Base-by-base conservation (phyloP, 441 rosid species). In the Adansonia grandidieri region DNA sequence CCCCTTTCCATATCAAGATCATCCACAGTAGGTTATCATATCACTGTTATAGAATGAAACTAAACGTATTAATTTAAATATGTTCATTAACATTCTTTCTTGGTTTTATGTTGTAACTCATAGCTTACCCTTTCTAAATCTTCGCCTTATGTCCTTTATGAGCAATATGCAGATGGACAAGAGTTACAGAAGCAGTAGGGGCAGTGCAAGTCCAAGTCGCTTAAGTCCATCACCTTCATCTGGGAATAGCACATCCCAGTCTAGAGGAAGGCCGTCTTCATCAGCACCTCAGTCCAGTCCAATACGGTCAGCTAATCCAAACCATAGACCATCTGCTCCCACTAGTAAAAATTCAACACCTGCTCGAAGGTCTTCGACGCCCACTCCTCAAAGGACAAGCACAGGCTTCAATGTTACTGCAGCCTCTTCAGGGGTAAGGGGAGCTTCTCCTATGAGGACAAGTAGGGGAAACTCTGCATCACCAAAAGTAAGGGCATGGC, bases 141-240 rank as follows among this genome's bases (percentile, higher is more conserved):
- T 73, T 19, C 28, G 3, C 9, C 53, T 17, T 65, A 40, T 51
- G 42, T 50, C 44, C 48, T 9, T 53, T 57, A 10, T 57, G 62
- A 24, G 56, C 61, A 67, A 77, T 77, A 58, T 67, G 86, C 86
- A 96, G 99, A 91, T 93, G 98, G 99, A 93, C 85, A 96, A 89
- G 88, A 94, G 97, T 83, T 86, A 89, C 80, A 87, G 95, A 81
- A 93, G 97, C 89, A 93, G 95, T 82, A 90, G 91, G 80, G 99
- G 98, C 77, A 93, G 99, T 81, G 91, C 98, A 75, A 96, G 99
- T 83, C 99, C 99, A 73, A 96, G 89, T 82, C 97, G 97, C 69
- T 87, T 88, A 68, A 96, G 99, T 85, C 90, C 92, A 84, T 96
- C 99, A 40, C 98, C 98, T 56, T 90, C 92, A 65, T 90, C 97